These are phyloP conservation scores for Phaseolus coccineus DNA, from an alignment of 331 rosid genomes.

Conservation along the genomic window DNA sequence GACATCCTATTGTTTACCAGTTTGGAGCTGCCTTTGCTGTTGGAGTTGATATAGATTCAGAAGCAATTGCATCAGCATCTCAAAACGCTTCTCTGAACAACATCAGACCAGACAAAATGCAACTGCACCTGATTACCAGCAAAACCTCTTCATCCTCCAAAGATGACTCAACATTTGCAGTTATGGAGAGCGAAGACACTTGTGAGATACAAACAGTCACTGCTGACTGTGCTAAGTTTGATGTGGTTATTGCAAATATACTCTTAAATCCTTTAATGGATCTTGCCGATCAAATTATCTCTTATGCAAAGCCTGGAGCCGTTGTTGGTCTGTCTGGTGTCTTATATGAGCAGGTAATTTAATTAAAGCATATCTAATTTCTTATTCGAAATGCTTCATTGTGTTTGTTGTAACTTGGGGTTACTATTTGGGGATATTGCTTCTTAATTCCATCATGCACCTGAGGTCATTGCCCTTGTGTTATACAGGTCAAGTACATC, in stretches of 20 bases:
- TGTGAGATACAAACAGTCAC: constrained; percentile 39
- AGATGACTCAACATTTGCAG: constrained; percentile 31
- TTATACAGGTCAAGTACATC: constrained; percentile 65
- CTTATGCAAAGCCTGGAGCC: constrained; percentile 78
- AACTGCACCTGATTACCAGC: constrained; percentile 56
- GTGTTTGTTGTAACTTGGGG: not conserved
- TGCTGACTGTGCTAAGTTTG: constrained; percentile 57
- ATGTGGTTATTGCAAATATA: constrained; percentile 81
- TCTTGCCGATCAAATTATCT: constrained; percentile 71
- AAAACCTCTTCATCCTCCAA: constrained; percentile 36
- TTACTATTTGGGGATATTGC: not conserved
- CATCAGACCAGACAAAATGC: constrained; percentile 71
- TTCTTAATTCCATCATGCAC: not conserved
- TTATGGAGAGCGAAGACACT: constrained; percentile 45
- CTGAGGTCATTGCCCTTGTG: constrained; percentile 34
- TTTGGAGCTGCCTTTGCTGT: constrained; percentile 83
- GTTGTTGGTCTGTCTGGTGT: constrained; percentile 79
- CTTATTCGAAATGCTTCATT: constrained; percentile 20
- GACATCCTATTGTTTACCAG: constrained; percentile 50
- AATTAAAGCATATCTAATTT: not conserved
- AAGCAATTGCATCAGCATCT: constrained; percentile 78
- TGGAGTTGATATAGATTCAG: constrained; percentile 84
- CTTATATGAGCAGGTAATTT: constrained; percentile 79
- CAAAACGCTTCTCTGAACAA: constrained; percentile 82
- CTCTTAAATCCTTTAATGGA: constrained; percentile 82